Evolutionary conservation across 2,329 filamentous ascomycete genomes (phyloP).

Genomic region (Hypoxylon sp.): DNA sequence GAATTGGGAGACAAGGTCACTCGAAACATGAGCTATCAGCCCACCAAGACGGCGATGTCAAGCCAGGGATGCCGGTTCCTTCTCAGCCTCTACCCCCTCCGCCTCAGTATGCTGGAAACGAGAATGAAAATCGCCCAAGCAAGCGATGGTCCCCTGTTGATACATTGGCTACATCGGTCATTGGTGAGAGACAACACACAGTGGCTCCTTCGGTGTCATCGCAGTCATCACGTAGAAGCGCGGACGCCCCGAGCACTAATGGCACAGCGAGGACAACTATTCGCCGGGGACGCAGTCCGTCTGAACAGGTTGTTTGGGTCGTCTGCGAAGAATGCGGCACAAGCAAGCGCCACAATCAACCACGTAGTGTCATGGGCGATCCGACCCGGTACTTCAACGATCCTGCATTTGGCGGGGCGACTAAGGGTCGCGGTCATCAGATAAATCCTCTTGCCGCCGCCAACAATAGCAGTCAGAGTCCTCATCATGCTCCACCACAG

Average conservation of each 20-base stretch:
- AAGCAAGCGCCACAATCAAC: constrained; percentile 49
- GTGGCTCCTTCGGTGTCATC: constrained; percentile 50
- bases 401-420: constrained; percentile 40
- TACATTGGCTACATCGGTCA: constrained; percentile 43
- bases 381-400: constrained; percentile 54
- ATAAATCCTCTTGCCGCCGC: constrained; percentile 11
- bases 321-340: constrained; percentile 55
- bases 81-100: constrained; percentile 10
- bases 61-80: constrained; percentile 16
- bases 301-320: constrained; percentile 53
- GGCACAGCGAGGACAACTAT: constrained; percentile 47
- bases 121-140: constrained; percentile 48
- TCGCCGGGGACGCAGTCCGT: constrained; percentile 45
- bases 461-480: constrained; percentile 23
- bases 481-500: constrained; percentile 31
- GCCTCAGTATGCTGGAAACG: constrained; percentile 29
- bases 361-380: constrained; percentile 48
- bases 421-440: constrained; percentile 23
- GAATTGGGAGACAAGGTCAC: constrained; percentile 51
- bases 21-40: constrained; percentile 23
- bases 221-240: constrained; percentile 47
- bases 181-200: constrained; percentile 43
- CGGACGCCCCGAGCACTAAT: constrained; percentile 45
- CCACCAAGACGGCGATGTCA: constrained; percentile 19
- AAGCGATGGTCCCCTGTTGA: constrained; percentile 53